Evolutionary conservation across 495 filamentous ascomycete species (phyloP).

Genomic region (Thozetella sp.): DNA sequence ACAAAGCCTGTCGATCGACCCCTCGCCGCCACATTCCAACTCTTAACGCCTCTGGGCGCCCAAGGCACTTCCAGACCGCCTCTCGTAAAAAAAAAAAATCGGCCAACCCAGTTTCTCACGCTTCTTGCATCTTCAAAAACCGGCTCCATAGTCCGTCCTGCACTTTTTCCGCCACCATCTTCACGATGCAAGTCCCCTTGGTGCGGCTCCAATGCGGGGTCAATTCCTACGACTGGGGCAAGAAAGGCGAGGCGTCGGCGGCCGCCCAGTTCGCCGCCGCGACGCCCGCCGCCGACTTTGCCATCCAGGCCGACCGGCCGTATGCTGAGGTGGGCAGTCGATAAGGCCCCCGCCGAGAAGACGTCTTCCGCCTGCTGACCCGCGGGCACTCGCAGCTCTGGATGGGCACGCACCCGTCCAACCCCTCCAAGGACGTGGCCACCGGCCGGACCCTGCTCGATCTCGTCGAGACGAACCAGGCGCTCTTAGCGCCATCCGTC

Average conservation of each 20-base stretch:
- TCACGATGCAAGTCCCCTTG: slow-evolving; percentile 65
- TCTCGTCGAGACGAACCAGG: slow-evolving; percentile 84
- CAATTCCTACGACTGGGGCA: slow-evolving; percentile 99
- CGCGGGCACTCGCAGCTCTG: slow-evolving; percentile 65
- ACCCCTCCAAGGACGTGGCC: slow-evolving; percentile 85
- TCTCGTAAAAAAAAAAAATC: no score
- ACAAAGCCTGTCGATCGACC: no score
- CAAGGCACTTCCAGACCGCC: no score
- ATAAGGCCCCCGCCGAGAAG: not conserved
- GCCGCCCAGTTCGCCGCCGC: slow-evolving; percentile 79
- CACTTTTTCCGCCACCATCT: no score
- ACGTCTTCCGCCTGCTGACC: slow-evolving; percentile 5
- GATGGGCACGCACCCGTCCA: slow-evolving; percentile 98
- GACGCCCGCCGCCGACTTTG: slow-evolving; percentile 69
- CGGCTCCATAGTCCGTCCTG: no score
- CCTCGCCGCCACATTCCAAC: no score
- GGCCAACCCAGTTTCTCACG: no score
- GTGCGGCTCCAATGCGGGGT: slow-evolving; percentile 93
- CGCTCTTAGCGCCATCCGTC: slow-evolving; percentile 73
- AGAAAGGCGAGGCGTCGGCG: slow-evolving; percentile 79
- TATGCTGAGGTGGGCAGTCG: slow-evolving; percentile 87
- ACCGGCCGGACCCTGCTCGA: slow-evolving; percentile 89
- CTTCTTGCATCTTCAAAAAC: no score
- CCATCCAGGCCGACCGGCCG: slow-evolving; percentile 77
- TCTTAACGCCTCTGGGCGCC: no score